Conservation (phyloP, 495 filamentous ascomycete genomes). For the Usnea hakonensis region DNA sequence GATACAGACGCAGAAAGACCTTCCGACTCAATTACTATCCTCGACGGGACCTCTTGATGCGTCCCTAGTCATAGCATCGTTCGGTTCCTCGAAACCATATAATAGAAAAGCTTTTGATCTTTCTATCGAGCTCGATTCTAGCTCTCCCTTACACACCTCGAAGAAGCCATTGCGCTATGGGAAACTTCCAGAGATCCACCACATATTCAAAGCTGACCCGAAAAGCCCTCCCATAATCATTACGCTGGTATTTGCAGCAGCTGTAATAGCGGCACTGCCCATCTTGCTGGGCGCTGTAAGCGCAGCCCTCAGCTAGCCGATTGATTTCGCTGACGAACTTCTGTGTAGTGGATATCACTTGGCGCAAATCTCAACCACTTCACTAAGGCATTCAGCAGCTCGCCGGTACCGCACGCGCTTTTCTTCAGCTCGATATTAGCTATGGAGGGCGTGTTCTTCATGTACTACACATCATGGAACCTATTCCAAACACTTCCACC, state of each 20-base stretch:
- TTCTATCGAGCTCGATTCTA: conserved; percentile 52
- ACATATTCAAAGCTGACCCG: conserved; percentile 77
- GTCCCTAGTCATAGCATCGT: conserved; percentile 76
- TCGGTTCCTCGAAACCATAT: conserved; percentile 64
- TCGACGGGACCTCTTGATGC: conserved; percentile 60
- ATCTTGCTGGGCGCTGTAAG: conserved; percentile 63
- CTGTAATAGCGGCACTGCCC: conserved; percentile 64
- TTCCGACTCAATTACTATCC: conserved; percentile 73
- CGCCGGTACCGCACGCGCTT: conserved; percentile 67
- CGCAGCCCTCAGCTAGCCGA: conserved; percentile 9
- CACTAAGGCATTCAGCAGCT: conserved; percentile 58
- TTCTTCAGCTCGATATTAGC: conserved; percentile 79
- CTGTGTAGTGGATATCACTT: conserved; percentile 60
- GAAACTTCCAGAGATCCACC: conserved; percentile 75
- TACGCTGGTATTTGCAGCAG: conserved; percentile 65
- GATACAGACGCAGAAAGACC: conserved; percentile 76
- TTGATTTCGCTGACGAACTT: neutral
- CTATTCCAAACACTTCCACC: conserved; percentile 83
- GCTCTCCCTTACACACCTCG: conserved; percentile 47
- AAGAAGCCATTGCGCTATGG: conserved; percentile 67
- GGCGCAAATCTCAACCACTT: conserved; percentile 83
- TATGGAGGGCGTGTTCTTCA: conserved; percentile 86
- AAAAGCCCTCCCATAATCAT: conserved; percentile 76
- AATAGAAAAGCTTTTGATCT: conserved; percentile 60
- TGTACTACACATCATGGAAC: conserved; percentile 92